Percentiles rank a stretch among this genome's conserved stretches.
phyloP scores from a whole-genome alignment of 2,329 filamentous ascomycete genomes.

The Mycocentrospora acerina region DNA sequence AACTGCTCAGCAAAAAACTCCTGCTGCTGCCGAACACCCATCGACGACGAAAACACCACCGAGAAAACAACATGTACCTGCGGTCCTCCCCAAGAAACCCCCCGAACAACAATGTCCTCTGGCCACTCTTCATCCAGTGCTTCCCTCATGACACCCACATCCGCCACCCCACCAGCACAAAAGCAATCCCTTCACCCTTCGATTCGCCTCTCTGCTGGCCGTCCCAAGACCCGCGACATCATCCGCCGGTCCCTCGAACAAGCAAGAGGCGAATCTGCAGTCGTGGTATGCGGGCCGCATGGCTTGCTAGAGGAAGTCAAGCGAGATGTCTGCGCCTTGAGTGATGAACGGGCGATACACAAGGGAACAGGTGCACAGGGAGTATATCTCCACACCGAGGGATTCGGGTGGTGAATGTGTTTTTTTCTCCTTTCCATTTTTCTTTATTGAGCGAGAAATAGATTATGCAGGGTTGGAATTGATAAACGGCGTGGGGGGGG shows the following conservation, averaged over 20 bases:
- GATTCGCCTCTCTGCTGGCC: slow-evolving; percentile 49
- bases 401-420: slow-evolving; percentile 55
- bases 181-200: slow-evolving; percentile 33
- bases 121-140: slow-evolving; percentile 10
- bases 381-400: slow-evolving; percentile 61
- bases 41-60: slow-evolving; percentile 44
- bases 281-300: slow-evolving; percentile 63
- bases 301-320: slow-evolving; percentile 59
- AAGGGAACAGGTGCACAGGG: slow-evolving; percentile 68
- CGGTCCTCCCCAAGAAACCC: slow-evolving; percentile 13
- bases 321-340: slow-evolving; percentile 56
- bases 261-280: slow-evolving; percentile 62
- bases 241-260: slow-evolving; percentile 59
- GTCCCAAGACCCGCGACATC: slow-evolving; percentile 54
- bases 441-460: too few relatives aligned
- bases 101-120: slow-evolving; percentile 1
- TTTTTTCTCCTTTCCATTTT: too few relatives aligned
- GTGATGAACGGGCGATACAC: slow-evolving; percentile 66
- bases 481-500: too few relatives aligned
- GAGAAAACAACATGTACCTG: slow-evolving; percentile 29
- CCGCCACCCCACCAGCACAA: slow-evolving; percentile 13
- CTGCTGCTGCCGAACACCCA: slow-evolving; percentile 54
- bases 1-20: slow-evolving; percentile 28
- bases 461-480: too few relatives aligned
- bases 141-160: slow-evolving; percentile 8